These are phyloP conservation scores for Cydonia oblonga DNA, from an alignment of 331 rosid genomes.

Conservation along the genomic window DNA sequence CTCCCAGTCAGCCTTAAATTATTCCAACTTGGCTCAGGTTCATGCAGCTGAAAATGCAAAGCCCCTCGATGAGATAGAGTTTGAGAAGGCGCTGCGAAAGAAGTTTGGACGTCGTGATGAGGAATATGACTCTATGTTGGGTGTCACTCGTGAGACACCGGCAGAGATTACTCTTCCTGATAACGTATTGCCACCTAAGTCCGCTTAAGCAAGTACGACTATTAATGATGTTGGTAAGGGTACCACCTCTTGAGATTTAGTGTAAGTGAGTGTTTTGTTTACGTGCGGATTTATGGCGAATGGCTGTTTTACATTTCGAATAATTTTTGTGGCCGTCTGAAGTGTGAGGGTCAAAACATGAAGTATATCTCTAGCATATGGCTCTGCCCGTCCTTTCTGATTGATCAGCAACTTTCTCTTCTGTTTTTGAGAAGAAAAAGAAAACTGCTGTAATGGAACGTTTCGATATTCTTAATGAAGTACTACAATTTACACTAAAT, in stretches of 20 bases:
- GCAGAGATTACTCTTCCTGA: conserved; percentile 45
- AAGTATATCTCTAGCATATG: conserved; percentile 16
- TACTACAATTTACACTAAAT: no score
- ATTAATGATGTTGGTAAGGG: background rate
- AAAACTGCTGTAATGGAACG: no score
- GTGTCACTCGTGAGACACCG: conserved; percentile 42
- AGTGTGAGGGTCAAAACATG: conserved; percentile 20
- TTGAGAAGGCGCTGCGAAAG: conserved; percentile 63
- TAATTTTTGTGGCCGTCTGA: conserved; percentile 30
- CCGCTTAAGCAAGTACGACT: conserved; percentile 20
- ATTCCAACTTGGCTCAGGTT: conserved; percentile 76
- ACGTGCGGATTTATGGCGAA: conserved; percentile 27
- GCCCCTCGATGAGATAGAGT: conserved; percentile 56
- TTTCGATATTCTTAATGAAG: no score
- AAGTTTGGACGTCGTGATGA: conserved; percentile 54
- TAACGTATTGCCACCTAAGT: conserved; percentile 38
- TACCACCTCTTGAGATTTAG: conserved; percentile 5
- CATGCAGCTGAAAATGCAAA: conserved; percentile 89
- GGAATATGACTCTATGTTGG: conserved; percentile 51
- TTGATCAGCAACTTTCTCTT: conserved; percentile 18
- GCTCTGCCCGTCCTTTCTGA: conserved; percentile 11
- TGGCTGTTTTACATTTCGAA: conserved; percentile 34
- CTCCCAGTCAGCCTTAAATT: conserved; percentile 73
- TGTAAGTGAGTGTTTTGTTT: conserved; percentile 5
- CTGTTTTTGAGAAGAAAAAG: no score